These are phyloP conservation scores for Diutina ranongensis DNA, from an alignment of 1,139 yeast genomes.

Conservation along the genomic window DNA sequence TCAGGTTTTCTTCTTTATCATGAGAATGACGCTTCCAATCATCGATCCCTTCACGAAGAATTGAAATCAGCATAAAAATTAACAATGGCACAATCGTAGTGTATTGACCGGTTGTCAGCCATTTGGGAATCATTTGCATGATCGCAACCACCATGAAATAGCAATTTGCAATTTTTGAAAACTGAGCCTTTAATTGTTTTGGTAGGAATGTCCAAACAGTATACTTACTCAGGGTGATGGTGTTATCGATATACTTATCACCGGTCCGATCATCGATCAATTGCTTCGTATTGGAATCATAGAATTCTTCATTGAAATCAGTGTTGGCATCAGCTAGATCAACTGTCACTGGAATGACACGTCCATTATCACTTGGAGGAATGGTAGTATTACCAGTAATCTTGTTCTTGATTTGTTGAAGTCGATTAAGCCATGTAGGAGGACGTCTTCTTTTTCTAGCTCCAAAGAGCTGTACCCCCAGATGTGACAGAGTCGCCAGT, in stretches of 20 bases:
- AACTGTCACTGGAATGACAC: neutral
- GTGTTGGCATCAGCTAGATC: neutral
- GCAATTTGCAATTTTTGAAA: constrained; percentile 83
- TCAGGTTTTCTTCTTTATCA: constrained; percentile 77
- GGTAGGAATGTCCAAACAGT: constrained; percentile 76
- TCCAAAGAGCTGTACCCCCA: neutral
- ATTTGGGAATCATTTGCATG: constrained; percentile 89
- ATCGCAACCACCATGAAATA: constrained; percentile 81
- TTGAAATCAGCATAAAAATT: constrained; percentile 82
- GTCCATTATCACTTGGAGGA: neutral
- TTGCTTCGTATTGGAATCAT: neutral
- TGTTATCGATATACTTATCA: constrained; percentile 54
- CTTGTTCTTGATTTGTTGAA: constrained; percentile 1
- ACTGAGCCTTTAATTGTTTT: constrained; percentile 79
- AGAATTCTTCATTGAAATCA: neutral
- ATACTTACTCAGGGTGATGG: constrained; percentile 81
- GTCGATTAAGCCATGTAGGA: neutral
- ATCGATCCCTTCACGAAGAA: constrained; percentile 87
- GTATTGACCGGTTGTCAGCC: constrained; percentile 97
- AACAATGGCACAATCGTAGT: constrained; percentile 86
- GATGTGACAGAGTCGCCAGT: neutral
- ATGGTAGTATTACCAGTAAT: constrained; percentile 1
- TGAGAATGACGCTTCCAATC: constrained; percentile 81
- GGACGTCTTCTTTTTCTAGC: neutral
- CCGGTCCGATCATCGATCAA: constrained; percentile 54